phyloP scores from a whole-genome alignment of 192 early-diverging fungal species.

The Entophlyctis luteolus region DNA sequence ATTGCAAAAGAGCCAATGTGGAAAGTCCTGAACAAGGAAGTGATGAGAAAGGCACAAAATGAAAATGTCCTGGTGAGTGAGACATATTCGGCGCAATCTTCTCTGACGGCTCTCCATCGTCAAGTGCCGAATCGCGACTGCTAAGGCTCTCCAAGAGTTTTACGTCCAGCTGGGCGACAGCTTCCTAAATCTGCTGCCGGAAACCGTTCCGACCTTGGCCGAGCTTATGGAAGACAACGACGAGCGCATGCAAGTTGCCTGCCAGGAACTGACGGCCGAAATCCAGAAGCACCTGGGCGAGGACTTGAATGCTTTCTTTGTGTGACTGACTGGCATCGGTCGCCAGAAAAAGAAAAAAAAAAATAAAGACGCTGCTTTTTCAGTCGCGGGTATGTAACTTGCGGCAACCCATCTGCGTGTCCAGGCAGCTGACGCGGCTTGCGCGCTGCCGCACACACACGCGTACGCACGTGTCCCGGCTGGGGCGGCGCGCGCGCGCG shows the following conservation, averaged over 20 bases:
- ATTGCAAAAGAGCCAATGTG: slow-evolving; percentile 74
- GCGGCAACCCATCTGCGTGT: too few species aligned
- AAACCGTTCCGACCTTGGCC: slow-evolving; percentile 90
- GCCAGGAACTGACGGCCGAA: slow-evolving; percentile 74
- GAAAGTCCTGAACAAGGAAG: slow-evolving; percentile 82
- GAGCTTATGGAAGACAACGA: slow-evolving; percentile 95
- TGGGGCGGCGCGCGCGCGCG: too few species aligned
- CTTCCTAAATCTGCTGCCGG: slow-evolving; percentile 83
- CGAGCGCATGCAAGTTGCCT: slow-evolving; percentile 71
- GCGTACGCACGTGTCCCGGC: too few species aligned
- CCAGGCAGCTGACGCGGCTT: too few species aligned
- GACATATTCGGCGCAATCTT: neutral
- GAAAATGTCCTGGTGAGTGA: slow-evolving; percentile 55
- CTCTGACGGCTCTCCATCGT: neutral
- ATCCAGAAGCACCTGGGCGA: slow-evolving; percentile 92
- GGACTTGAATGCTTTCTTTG: slow-evolving; percentile 32
- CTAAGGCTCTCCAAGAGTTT: slow-evolving; percentile 71
- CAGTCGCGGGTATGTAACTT: too few species aligned
- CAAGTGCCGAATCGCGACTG: slow-evolving; percentile 59
- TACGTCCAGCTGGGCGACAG: slow-evolving; percentile 90
- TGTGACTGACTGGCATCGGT: too few species aligned
- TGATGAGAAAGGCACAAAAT: slow-evolving; percentile 74
- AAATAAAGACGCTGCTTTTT: too few species aligned
- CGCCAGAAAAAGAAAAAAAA: too few species aligned
- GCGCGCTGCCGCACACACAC: too few species aligned